Evolutionary conservation across 305 asterid species (phyloP).

Genomic region (Rubia occidens): DNA sequence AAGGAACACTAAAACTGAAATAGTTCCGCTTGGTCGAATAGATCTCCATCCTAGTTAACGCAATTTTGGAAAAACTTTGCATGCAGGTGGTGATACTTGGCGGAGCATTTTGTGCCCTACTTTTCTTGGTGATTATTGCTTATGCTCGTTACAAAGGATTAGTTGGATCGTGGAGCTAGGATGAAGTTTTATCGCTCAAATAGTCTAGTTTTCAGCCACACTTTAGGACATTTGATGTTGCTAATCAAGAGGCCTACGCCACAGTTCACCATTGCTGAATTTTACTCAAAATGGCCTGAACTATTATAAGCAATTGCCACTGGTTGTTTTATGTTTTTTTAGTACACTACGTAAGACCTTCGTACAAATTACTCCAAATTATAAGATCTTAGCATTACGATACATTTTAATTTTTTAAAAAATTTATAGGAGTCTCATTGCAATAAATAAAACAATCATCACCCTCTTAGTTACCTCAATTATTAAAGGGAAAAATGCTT

Average conservation of each 20-base stretch:
- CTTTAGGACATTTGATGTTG: not conserved
- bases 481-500: too few relatives aligned
- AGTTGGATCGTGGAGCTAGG: constrained; percentile 37
- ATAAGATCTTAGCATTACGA: too few relatives aligned
- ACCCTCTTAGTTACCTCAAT: too few relatives aligned
- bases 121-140: constrained; percentile 41
- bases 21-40: not conserved
- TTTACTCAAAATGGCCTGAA: too few relatives aligned
- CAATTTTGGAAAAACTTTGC: constrained; percentile 8
- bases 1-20: not conserved
- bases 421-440: too few relatives aligned
- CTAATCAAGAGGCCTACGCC: not conserved
- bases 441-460: too few relatives aligned
- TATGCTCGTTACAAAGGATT: constrained; percentile 78
- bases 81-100: constrained; percentile 49
- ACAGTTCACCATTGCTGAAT: too few relatives aligned
- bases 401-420: too few relatives aligned
- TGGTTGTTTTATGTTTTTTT: too few relatives aligned
- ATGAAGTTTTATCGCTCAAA: not conserved
- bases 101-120: constrained; percentile 26
- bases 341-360: too few relatives aligned
- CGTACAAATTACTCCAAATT: too few relatives aligned
- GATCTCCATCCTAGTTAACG: not conserved
- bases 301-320: too few relatives aligned
- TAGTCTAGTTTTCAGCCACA: not conserved